These are phyloP conservation scores for Sindora glabra DNA, from an alignment of 306 rosid species.

Conservation along the genomic window DNA sequence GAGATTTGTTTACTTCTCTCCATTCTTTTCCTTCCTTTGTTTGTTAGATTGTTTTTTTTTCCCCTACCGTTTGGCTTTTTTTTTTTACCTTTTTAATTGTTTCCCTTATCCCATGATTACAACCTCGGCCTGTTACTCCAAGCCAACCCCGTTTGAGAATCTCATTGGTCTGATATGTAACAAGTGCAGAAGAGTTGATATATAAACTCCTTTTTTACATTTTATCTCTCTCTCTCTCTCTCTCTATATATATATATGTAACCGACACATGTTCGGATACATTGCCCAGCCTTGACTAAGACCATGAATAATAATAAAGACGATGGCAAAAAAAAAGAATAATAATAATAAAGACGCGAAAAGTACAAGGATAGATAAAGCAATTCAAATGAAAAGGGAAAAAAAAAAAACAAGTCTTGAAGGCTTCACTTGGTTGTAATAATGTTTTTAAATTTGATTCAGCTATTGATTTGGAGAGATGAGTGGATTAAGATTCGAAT, in stretches of 20 bases:
- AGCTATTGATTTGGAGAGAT: too few relatives aligned
- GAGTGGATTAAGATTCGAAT: too few relatives aligned
- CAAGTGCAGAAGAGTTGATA: constrained; percentile 85
- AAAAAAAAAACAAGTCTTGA: neutral
- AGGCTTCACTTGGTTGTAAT: too few relatives aligned
- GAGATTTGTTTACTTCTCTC: constrained; percentile 24
- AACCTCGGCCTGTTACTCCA: constrained; percentile 71
- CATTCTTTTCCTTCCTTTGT: constrained; percentile 1
- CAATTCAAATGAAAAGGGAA: too few relatives aligned
- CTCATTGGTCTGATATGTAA: constrained; percentile 30
- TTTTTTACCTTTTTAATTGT: neutral
- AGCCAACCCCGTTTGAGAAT: constrained; percentile 32
- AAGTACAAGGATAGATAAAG: constrained; percentile 14
- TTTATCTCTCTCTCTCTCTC: neutral
- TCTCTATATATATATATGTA: neutral
- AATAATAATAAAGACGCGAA: too few relatives aligned
- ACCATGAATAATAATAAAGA: too few relatives aligned
- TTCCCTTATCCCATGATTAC: constrained; percentile 24
- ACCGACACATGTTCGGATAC: constrained; percentile 27
- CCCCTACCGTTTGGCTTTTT: neutral
- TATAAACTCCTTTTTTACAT: constrained; percentile 24
- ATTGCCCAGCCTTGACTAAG: constrained; percentile 15
- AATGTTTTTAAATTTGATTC: too few relatives aligned
- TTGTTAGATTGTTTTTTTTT: constrained; percentile 15
- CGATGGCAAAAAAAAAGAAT: too few relatives aligned